A percentile compares a stretch with the other conserved stretches of the same genome.
Conservation (phyloP, 1,284 basidiomycete species). For the Mycosarcoma maydis region DNA sequence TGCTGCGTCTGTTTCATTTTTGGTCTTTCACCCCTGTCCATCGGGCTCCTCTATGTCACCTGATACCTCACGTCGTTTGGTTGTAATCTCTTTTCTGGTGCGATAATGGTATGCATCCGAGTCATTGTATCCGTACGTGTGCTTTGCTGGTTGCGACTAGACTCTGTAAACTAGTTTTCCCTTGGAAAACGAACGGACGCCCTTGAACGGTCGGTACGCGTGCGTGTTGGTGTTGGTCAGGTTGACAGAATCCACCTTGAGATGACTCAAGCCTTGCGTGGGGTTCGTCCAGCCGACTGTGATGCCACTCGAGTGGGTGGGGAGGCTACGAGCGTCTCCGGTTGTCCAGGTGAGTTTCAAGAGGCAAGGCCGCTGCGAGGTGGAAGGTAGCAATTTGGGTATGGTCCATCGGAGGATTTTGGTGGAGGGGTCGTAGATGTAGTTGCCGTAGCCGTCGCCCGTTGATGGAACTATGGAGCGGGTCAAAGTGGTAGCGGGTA, state of each 20-base stretch:
- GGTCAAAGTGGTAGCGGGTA: conserved; percentile 3
- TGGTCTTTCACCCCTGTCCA: not conserved
- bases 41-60: conserved; percentile 1
- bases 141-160: no score
- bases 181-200: conserved; percentile 66
- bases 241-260: conserved; percentile 86
- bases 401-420: conserved; percentile 52
- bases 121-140: no score
- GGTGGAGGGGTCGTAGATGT: conserved; percentile 51
- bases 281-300: conserved; percentile 78
- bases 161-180: conserved; percentile 59
- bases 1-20: no score
- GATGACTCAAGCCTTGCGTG: conserved; percentile 78
- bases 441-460: conserved; percentile 30
- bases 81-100: not conserved
- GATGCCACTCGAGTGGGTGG: conserved; percentile 76
- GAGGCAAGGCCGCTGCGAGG: conserved; percentile 14
- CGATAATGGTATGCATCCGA: not conserved
- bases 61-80: conserved; percentile 4
- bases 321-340: conserved; percentile 27
- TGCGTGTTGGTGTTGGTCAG: conserved; percentile 70
- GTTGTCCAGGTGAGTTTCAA: conserved; percentile 47
- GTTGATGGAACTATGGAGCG: conserved; percentile 7
- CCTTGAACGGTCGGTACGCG: conserved; percentile 75
- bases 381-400: conserved; percentile 13